phyloP scores from a whole-genome alignment of 2,329 filamentous ascomycete species.

The Zymoseptoria tritici region DNA sequence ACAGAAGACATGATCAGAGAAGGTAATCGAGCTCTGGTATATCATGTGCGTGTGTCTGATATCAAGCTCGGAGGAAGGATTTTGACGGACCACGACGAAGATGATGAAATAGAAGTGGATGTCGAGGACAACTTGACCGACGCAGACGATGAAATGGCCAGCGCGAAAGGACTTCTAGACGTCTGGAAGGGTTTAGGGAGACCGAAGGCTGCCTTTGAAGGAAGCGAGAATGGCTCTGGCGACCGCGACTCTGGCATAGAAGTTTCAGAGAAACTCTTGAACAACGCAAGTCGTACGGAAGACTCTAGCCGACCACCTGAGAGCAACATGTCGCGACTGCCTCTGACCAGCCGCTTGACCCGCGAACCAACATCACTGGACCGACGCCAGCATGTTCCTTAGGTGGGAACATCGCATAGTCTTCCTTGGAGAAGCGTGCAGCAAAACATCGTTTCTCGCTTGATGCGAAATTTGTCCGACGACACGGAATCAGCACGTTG shows the following conservation, averaged over 20 bases:
- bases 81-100: slow-evolving; percentile 52
- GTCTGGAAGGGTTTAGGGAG: slow-evolving; percentile 18
- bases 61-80: slow-evolving; percentile 75
- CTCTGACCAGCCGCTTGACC: not conserved
- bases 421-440: not conserved
- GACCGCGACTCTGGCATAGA: slow-evolving; percentile 30
- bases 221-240: slow-evolving; percentile 8
- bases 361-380: not conserved
- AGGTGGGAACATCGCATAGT: not conserved
- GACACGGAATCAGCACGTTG: not conserved
- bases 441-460: not conserved
- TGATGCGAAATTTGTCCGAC: not conserved
- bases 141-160: slow-evolving; percentile 12
- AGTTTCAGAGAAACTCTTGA: slow-evolving; percentile 12
- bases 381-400: not conserved
- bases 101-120: slow-evolving; percentile 22
- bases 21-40: slow-evolving; percentile 78
- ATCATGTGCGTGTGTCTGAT: slow-evolving; percentile 70
- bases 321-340: not conserved
- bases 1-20: slow-evolving; percentile 87
- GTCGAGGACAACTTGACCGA: slow-evolving; percentile 9
- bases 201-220: slow-evolving; percentile 17
- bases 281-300: slow-evolving; percentile 4
- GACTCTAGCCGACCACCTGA: slow-evolving; percentile 16
- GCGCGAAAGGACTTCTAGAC: slow-evolving; percentile 23